Percentiles rank a stretch among this genome's conserved stretches.
Conservation (phyloP, 345 rosid species). For the Bruguiera gymnorhiza region DNA sequence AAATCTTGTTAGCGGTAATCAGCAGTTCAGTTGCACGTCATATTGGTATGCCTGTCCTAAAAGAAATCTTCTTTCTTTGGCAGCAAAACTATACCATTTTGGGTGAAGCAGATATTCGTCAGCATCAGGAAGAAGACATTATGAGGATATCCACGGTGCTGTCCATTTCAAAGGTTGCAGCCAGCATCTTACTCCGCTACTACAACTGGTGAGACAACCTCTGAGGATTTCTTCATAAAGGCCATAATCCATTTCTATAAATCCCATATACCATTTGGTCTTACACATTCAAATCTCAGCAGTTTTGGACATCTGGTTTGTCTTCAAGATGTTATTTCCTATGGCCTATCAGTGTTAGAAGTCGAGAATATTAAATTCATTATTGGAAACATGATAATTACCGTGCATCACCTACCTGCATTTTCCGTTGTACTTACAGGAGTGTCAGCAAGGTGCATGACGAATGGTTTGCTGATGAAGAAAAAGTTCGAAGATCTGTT, state of each 20-base stretch:
- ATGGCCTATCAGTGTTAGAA: background rate
- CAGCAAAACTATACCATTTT: conserved; percentile 31
- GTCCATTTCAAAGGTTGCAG: conserved; percentile 30
- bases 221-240: background rate
- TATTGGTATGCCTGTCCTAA: background rate
- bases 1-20: too few species aligned
- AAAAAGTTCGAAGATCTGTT: conserved; percentile 26
- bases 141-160: conserved; percentile 29
- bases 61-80: background rate
- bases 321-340: background rate
- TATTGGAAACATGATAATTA: background rate
- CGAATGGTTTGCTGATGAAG: conserved; percentile 38
- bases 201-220: conserved; percentile 27
- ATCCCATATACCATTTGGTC: background rate
- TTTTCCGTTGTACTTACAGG: conserved; percentile 14
- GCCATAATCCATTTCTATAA: background rate
- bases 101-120: conserved; percentile 26
- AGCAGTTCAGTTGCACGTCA: too few species aligned
- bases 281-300: background rate
- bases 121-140: conserved; percentile 30
- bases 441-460: conserved; percentile 38
- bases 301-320: background rate
- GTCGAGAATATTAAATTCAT: background rate
- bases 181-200: conserved; percentile 28
- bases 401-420: background rate